Percentiles rank a stretch among this genome's conserved stretches.
Conservation (phyloP, 2,329 filamentous ascomycete species). For the Hypoxylon sp. region DNA sequence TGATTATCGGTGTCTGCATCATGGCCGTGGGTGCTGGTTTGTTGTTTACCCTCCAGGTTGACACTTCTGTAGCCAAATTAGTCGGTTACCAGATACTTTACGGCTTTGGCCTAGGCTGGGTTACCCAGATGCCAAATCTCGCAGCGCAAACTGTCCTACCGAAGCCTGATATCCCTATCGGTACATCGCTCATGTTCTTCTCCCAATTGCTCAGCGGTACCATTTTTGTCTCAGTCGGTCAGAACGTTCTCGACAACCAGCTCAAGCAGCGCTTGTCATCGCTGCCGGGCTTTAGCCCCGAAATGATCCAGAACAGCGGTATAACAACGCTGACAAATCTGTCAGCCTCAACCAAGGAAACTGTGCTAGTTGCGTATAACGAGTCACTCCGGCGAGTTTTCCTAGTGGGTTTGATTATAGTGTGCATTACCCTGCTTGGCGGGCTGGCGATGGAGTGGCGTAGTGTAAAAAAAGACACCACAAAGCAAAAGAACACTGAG, state of each 20-base stretch:
- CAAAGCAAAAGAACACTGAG: not conserved
- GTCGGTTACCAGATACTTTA: slow-evolving; percentile 52
- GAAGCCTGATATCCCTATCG: slow-evolving; percentile 59
- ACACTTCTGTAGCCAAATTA: slow-evolving; percentile 40
- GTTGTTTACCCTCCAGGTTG: slow-evolving; percentile 43
- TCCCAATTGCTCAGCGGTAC: slow-evolving; percentile 63
- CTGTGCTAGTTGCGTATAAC: slow-evolving; percentile 69
- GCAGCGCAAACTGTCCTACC: slow-evolving; percentile 63
- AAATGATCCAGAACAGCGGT: slow-evolving; percentile 51
- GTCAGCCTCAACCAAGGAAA: not conserved
- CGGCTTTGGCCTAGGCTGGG: slow-evolving; percentile 49
- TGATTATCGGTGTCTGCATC: slow-evolving; percentile 40
- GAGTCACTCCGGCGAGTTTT: slow-evolving; percentile 71
- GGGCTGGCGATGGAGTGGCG: slow-evolving; percentile 73
- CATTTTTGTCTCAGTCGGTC: slow-evolving; percentile 61
- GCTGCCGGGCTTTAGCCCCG: slow-evolving; percentile 50
- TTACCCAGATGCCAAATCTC: slow-evolving; percentile 54
- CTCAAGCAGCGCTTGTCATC: slow-evolving; percentile 49
- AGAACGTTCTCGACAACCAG: slow-evolving; percentile 61
- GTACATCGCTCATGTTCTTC: slow-evolving; percentile 62
- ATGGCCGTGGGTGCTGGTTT: slow-evolving; percentile 49
- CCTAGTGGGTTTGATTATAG: slow-evolving; percentile 70
- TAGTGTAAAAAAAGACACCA: slow-evolving; percentile 50
- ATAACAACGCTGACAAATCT: slow-evolving; percentile 41
- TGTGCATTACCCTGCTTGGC: slow-evolving; percentile 68